Conservation (phyloP, 1,139 yeast species). For the Hansenula sp. region DNA sequence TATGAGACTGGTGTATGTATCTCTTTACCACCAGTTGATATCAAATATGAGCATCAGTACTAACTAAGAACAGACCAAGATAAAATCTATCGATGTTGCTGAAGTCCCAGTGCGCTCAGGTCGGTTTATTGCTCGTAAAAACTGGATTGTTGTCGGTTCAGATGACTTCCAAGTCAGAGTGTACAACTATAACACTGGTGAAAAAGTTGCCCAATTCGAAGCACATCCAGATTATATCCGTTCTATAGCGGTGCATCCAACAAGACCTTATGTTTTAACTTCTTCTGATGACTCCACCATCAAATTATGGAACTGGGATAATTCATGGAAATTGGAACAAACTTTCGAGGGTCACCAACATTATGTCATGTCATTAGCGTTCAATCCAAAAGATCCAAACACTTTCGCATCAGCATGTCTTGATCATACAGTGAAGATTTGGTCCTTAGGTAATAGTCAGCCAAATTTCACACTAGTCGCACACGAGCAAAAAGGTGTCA, state of each 20-base stretch:
- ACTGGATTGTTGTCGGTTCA: slow-evolving; percentile 95
- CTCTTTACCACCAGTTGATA: slow-evolving; percentile 16
- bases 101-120: slow-evolving; percentile 96
- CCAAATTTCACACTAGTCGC: slow-evolving; percentile 92
- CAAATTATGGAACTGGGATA: slow-evolving; percentile 97
- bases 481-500: slow-evolving; percentile 91
- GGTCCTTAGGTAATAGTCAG: slow-evolving; percentile 88
- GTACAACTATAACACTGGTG: slow-evolving; percentile 93
- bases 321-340: slow-evolving; percentile 85
- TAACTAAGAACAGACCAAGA: slow-evolving; percentile 35
- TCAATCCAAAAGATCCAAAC: slow-evolving; percentile 96
- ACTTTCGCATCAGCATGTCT: slow-evolving; percentile 97
- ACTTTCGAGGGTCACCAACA: slow-evolving; percentile 95
- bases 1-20: slow-evolving; percentile 61
- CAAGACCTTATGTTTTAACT: slow-evolving; percentile 83
- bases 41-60: too few relatives aligned
- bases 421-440: slow-evolving; percentile 93
- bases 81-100: slow-evolving; percentile 79
- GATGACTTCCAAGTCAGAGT: slow-evolving; percentile 94
- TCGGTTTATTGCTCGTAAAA: slow-evolving; percentile 89
- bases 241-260: slow-evolving; percentile 89
- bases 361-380: slow-evolving; percentile 90
- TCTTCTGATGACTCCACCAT: slow-evolving; percentile 91
- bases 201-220: slow-evolving; percentile 89
- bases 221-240: slow-evolving; percentile 98